Evolutionary conservation across 2,329 filamentous ascomycete genomes (phyloP), one percentile per base, ranked within the genome.

Genomic region (Raffaelea ambrosiae): DNA sequence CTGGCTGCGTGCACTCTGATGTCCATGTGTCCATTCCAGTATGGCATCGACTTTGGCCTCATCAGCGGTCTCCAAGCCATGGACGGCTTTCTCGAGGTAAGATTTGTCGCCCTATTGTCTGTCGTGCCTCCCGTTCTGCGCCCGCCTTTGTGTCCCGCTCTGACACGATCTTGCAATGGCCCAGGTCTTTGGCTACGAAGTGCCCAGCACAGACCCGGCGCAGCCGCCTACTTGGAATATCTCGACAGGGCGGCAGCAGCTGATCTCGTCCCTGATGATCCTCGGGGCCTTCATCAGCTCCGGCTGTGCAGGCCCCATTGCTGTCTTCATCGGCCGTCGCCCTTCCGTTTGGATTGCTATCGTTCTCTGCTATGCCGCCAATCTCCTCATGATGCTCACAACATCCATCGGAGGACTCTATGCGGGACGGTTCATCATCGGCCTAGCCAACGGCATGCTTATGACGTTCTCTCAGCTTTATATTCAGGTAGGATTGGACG

Each of bases 311-410:
- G 70, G 70, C 0, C 57, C 66, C 21, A 65, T 63, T 3, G 66
- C 66, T 0, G 53, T 55, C 1, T 54, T 56, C 50, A 13, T 69
- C 54, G 54, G 58, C 51, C 53, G 65, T 5, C 65, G 62, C 29
- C 51, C 64, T 21, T 66, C 65, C 23, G 61, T 72, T 8, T 72
- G 69, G 69, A 51, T 66, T 4, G 74, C 73, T 2, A 73, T 71
- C 48, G n/a, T 71, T 1, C 58, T 74, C 9, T 76, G 73, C 53
- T 67, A 64, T 51, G 60, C 73, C 3, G 65, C 74, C 16, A 78
- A 78, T 52, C 62, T 77, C 18, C 66, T 79, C 55, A 79, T 79
- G 76, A 79, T 79, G 73, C 66, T 70, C 3, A 77, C 73, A 0
- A 68, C 65, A 7, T 59, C 64, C 48, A 76, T 81, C 35, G 72